Base-by-base conservation (phyloP, 352 stramenopile species). In the Phytophthora meadii region DNA sequence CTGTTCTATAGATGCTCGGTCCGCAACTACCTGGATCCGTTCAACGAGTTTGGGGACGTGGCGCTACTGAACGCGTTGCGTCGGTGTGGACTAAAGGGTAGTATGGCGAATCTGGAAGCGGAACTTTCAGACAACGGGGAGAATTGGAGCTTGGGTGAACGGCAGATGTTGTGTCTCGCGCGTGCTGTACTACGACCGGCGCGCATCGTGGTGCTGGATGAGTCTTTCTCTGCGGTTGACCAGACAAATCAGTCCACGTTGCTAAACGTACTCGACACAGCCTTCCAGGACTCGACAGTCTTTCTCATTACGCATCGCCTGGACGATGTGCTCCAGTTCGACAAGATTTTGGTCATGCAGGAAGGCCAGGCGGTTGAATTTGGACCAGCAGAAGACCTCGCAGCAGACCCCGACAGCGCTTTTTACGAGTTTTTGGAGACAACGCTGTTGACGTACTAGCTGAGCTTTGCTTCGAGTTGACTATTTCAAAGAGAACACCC, bases 261-360 rank as follows among this genome's bases (percentile, higher is more conserved):
- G 32, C 82, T 96, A 65, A 66, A 74, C 15, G 85, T 94, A 40
- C 96, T 99, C 61, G 85, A 89, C 46, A 75, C 69, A 6, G 84
- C 81, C 37, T 99, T 99, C 68, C 56, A 70, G 9, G 62, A 90
- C 40, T 98, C 90, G 49, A 99, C 98, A 1, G 74, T 99, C 17
- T 72, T 99, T 19, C 99, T 97, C 8, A 99, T 99, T 55, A 97
- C 97, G 2, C 96, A 99, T 71, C 77, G 96, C 5, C 80, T 99
- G 7, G 92, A 99, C 70, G 99, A 98, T 17, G 65, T 79, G 15
- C 68, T 79, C 19, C 54, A 60, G 45, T 76, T 79, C 15, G 68
- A 79, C 41, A 68, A 72, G 15, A 74, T 79, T 9, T 54, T 79
- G 14, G 71, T 79, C 17, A 76, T 79, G 67, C 52, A 74, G 4